A percentile compares a stretch with the other conserved stretches of the same genome.
phyloP scores from a whole-genome alignment of 208 protist genomes.

The Leishmania guyanensis region DNA sequence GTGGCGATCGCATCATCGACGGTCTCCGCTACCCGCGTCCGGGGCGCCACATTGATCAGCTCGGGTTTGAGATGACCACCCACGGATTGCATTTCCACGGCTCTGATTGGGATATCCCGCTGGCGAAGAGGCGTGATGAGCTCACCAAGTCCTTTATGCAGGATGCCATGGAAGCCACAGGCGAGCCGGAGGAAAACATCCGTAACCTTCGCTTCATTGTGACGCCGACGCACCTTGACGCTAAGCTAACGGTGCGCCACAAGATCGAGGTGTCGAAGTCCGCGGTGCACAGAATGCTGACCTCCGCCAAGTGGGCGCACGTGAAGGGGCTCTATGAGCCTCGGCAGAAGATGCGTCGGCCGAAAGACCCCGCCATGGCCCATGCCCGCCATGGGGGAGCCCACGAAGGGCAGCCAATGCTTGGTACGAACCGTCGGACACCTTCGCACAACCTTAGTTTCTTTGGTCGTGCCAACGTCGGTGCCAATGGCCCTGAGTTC shows the following conservation, averaged over 20 bases:
- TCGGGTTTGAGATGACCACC: constrained; percentile 66
- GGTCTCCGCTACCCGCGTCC: constrained; percentile 59
- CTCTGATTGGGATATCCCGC: constrained; percentile 65
- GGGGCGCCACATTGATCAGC: constrained; percentile 62
- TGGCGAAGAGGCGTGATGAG: constrained; percentile 56
- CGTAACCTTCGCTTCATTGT: constrained; percentile 65
- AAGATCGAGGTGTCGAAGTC: constrained; percentile 37
- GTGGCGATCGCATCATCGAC: constrained; percentile 59
- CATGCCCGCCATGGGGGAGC: neutral
- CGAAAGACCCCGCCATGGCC: constrained; percentile 4
- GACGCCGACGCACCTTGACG: constrained; percentile 37
- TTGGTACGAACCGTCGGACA: constrained; percentile 16
- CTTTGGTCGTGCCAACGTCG: constrained; percentile 54
- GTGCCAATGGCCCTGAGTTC: constrained; percentile 53
- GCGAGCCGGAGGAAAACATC: constrained; percentile 54
- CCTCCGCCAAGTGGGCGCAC: constrained; percentile 33
- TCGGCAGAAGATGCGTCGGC: constrained; percentile 38
- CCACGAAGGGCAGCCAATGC: constrained; percentile 22
- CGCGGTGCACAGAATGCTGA: constrained; percentile 56
- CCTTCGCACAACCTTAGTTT: constrained; percentile 50
- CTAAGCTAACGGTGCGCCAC: constrained; percentile 71
- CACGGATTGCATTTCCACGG: constrained; percentile 74
- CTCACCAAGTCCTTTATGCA: constrained; percentile 55
- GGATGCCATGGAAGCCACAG: constrained; percentile 48
- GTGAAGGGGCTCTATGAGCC: constrained; percentile 67